Evolutionary conservation across 441 rosid genomes (phyloP), one percentile per base, ranked within the genome.

Genomic region (Manihot esculenta): DNA sequence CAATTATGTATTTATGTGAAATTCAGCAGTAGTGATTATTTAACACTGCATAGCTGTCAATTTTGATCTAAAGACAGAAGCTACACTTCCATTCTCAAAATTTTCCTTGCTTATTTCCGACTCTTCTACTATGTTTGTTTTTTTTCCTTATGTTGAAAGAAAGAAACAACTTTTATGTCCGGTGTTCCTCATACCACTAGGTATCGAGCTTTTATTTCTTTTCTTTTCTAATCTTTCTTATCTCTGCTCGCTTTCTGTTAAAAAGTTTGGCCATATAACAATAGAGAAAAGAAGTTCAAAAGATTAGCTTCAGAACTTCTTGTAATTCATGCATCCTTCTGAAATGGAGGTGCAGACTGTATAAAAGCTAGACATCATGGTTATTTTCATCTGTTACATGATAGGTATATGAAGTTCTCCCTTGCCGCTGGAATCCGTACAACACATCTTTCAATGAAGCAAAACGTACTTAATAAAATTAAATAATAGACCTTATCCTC

Each of bases 241-340:
- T n/a, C n/a, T n/a, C 9, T 7, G 1, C 56, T 3, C 2, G 12
- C 20, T 53, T 10, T n/a, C 1, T 38, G 47, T 11, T 30, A 44
- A 51, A 69, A 13, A 18, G 8, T 47, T 44, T 50, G 45, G 18
- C 27, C 26, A n/a, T 56, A 62, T n/a, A 26, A 26, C 44, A 0
- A 17, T 15, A 14, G 26, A 47, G 11, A 7, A 13, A 14, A 7
- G 38, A 60, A 33, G 41, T 18, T 27, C 44, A 49, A 38, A 44
- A 47, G 54, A 58, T 66, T 73, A 59, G 48, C 76, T 42, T 30
- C 47, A 51, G 68, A 69, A 45, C 64, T 15, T 44, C 58, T 20
- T 45, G 24, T 50, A 60, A 69, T 44, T 65, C 64, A 17, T 18
- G 42, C 33, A 64, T 41, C 62, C 38, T 26, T 49, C 60, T 20